Base-by-base conservation (phyloP, 257 asterid species). In the Przewalskia tangutica region DNA sequence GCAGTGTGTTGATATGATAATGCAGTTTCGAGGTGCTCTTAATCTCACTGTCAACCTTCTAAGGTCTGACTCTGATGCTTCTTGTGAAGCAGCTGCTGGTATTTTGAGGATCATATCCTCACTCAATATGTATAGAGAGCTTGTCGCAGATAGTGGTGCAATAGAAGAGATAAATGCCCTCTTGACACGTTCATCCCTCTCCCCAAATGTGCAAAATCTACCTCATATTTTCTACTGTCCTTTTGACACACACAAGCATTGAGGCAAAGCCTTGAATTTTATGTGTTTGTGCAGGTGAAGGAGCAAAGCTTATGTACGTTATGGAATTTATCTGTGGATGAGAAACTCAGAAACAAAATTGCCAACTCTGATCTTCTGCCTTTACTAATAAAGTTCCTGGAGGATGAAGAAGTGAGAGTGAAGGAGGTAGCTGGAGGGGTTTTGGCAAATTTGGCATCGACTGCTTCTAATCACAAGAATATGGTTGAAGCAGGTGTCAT, bases 1-100 rank as follows among this genome's bases (percentile, higher is more conserved):
- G 87, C 81, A 89, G 46, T 89, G 90, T 64, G 56, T 93, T 46
- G 98, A 95, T 79, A 89, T 85, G 88, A 87, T 95, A 84, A 86
- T 93, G 97, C 91, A 89, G 83, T 87, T 88, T 82, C 81, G 18
- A 13, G 97, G 98, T 56, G 86, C 88, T 10, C 56, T 95, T 85
- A 92, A 89, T 89, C 98, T 95, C 82, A 85, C 89, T 9, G 93
- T 92, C 83, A 95, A 89, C 88, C 95, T 95, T 84, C 89, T 95
- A 16, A 89, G 89, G 84, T 91, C 97, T 0, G 87, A 89, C 81
- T 91, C 95, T 17, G 90, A 87, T 81, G 89, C 93, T 80, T 89
- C 98, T 42, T 89, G 95, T 81, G 98, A 93, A 91, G 98, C 94
- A 51, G 97, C 98, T 78, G 94, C 95, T 79, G 98, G 97, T 63